A percentile compares a stretch with the other conserved stretches of the same genome.
Conservation (phyloP, 306 rosid genomes). For the Sindora glabra region DNA sequence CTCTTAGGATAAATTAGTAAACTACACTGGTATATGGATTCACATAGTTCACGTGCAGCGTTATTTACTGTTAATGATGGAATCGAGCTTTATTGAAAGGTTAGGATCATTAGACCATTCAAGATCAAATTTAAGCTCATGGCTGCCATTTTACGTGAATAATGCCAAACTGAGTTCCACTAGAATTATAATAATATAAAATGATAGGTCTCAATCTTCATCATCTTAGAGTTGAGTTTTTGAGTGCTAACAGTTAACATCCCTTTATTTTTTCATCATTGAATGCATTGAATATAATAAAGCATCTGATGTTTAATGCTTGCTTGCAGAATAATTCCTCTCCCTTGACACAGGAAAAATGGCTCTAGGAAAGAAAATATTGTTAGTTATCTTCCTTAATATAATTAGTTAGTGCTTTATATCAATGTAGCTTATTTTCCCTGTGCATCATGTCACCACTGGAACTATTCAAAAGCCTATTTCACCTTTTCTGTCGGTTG, state of each 20-base stretch:
- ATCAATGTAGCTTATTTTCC: background rate
- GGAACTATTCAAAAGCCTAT: background rate
- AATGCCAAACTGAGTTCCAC: background rate
- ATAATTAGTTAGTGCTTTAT: background rate
- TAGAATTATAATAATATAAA: background rate
- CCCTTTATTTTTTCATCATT: background rate
- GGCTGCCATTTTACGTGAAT: background rate
- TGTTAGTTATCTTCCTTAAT: background rate
- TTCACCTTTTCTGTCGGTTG: background rate
- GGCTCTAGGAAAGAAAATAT: background rate
- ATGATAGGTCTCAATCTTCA: background rate
- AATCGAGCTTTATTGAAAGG: constrained; percentile 1
- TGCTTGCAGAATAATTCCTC: background rate
- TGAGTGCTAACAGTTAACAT: no score
- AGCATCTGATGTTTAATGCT: background rate
- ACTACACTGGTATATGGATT: background rate
- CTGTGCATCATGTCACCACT: background rate
- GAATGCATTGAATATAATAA: background rate
- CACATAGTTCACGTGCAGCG: background rate
- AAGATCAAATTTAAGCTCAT: background rate
- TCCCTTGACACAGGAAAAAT: background rate
- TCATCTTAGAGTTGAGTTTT: background rate
- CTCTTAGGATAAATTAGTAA: background rate
- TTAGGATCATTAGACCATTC: no score
- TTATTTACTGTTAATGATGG: background rate